phyloP scores from a whole-genome alignment of 208 protist species.

The Crithidia bombi region DNA sequence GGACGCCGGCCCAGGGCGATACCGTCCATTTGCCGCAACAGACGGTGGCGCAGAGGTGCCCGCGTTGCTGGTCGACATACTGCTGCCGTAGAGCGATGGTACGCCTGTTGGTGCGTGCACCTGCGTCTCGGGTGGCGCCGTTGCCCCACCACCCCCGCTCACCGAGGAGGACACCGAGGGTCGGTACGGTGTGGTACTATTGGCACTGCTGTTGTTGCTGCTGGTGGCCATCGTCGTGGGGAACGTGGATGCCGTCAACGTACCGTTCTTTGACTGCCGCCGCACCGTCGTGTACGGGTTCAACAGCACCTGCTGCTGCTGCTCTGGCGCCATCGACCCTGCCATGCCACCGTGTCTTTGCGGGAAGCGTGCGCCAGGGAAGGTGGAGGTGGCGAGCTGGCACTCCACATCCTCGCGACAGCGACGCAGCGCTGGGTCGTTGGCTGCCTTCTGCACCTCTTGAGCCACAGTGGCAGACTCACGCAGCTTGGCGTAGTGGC shows the following conservation, averaged over 20 bases:
- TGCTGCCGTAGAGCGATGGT: not conserved
- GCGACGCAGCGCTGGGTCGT: conserved; percentile 16
- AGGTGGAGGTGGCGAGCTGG: conserved; percentile 11
- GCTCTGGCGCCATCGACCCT: not conserved
- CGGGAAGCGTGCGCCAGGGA: conserved; percentile 1
- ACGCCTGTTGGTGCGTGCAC: too few relatives aligned
- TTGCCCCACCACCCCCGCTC: not conserved
- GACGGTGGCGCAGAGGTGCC: not conserved
- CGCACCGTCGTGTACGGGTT: conserved; percentile 25
- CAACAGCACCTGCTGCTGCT: conserved; percentile 24
- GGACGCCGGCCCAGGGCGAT: not conserved
- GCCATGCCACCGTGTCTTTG: not conserved
- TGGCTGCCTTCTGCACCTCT: conserved; percentile 23
- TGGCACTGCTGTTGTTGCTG: not conserved
- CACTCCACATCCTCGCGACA: conserved; percentile 23
- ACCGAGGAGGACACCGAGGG: not conserved
- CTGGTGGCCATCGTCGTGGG: not conserved
- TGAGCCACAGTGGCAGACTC: conserved; percentile 22
- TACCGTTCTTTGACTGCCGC: not conserved
- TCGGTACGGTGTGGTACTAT: not conserved
- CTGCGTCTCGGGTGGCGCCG: not conserved
- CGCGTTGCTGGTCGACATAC: not conserved
- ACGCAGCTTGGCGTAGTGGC: conserved; percentile 13
- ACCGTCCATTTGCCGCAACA: not conserved
- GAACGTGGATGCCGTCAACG: too few relatives aligned